Percentiles rank a stretch among this genome's conserved stretches.
Conservation (phyloP, 495 filamentous ascomycete species). For the Talaromyces thailandensis region DNA sequence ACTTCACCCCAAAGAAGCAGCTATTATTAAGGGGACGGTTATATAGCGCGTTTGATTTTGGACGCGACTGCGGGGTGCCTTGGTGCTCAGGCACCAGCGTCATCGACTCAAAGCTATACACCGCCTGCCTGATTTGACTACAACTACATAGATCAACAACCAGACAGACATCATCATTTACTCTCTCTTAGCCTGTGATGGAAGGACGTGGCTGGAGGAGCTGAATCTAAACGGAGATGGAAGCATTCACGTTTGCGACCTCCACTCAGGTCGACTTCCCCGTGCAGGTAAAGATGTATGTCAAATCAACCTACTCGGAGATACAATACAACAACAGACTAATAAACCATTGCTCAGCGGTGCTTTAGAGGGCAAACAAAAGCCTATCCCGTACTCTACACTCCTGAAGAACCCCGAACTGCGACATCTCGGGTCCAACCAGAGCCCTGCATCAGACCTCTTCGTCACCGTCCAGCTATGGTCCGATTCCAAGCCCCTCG, state of each 20-base stretch:
- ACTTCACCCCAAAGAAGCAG: background rate
- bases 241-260: conserved; percentile 87
- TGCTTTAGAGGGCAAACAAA: conserved; percentile 78
- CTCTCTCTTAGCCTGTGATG: background rate
- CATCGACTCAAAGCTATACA: background rate
- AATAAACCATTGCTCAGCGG: conserved; percentile 43
- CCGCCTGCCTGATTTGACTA: background rate
- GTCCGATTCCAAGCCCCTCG: conserved; percentile 91
- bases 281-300: conserved; percentile 77
- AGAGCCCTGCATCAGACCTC: conserved; percentile 68
- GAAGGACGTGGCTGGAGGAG: background rate
- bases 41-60: background rate
- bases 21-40: background rate
- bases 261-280: conserved; percentile 71
- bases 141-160: background rate
- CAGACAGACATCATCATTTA: background rate
- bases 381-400: conserved; percentile 66
- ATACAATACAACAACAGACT: background rate
- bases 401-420: conserved; percentile 70
- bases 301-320: conserved; percentile 4
- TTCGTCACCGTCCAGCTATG: conserved; percentile 90
- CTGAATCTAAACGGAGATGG: conserved; percentile 46
- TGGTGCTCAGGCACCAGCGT: background rate
- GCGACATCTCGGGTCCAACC: conserved; percentile 75
- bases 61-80: background rate